Base-by-base conservation (phyloP, 345 rosid species). In the Camelina hispida region DNA sequence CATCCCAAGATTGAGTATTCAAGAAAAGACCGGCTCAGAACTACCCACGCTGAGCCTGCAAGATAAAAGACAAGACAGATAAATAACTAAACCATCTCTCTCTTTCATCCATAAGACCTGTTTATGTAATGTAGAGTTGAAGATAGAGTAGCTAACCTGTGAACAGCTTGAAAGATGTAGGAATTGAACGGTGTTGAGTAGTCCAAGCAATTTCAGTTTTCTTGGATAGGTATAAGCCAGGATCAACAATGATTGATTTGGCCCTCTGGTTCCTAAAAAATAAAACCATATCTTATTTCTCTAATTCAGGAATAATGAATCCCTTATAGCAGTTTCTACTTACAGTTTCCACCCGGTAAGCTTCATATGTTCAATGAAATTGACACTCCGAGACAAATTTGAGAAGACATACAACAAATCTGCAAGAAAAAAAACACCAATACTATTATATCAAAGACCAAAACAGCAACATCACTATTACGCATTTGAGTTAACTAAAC, bases 31-130 rank as follows among this genome's bases (percentile, higher is more conserved):
- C 94, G 93, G 30, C 97, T 85, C 30, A 93, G 83, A 89, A 87
- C 88, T 87, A 93, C 93, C 98, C 98, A 93, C 28, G 98, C 97
- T 42, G 98, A 93, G 63, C 97, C 97, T 91, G 83, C 15, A 9
- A 44, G 23, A 55, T 52, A 4, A 40, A 71, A 65, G 56, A 78
- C 74, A 67, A 53, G 71, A 22, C 51, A 71, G 16, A 43, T 16
- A 59, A 40, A 60, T 13, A 59, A 40, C 59, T 16, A 59, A 51
- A 68, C 1, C n/a, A 37, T 25, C 56, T 40, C 10, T 18, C 12
- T 18, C 17, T 8, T 11, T 28, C 8, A 42, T 50, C 23, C 46
- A n/a, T n/a, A 44, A 73, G 40, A 56, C 50, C 2, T 0, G 1
- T 17, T 25, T 38, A 37, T 37, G 68, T 38, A 37, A 51, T 23